Percentiles rank a stretch among this genome's conserved stretches.
Conservation (phyloP, 257 asterid species). For the Nicotiana tabacum region DNA sequence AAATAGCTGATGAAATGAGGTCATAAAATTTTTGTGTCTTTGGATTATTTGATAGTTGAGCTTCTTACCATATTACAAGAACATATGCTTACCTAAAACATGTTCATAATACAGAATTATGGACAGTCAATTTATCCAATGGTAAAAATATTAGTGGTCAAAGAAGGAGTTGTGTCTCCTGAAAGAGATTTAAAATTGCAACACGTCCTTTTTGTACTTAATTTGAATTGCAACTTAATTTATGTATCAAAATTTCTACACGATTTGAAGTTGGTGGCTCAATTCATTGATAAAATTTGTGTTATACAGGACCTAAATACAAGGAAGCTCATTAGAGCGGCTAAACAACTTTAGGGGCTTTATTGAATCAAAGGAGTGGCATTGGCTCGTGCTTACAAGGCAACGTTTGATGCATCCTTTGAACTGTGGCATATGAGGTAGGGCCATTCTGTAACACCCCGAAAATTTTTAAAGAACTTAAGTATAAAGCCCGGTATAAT, state of each 20-base stretch:
- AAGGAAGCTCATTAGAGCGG: slow-evolving; percentile 7
- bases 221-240: no score
- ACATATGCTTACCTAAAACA: background rate
- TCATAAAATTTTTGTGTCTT: background rate
- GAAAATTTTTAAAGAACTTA: no score
- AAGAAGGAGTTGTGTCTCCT: no score
- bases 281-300: background rate
- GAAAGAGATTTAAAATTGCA: no score
- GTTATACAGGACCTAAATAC: background rate
- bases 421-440: background rate
- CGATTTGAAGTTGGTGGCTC: background rate
- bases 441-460: background rate
- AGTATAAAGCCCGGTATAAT: no score
- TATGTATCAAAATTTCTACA: no score
- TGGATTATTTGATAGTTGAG: background rate
- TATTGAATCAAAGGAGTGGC: background rate
- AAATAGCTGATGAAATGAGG: background rate
- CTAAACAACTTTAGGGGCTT: background rate
- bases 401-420: background rate
- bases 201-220: no score
- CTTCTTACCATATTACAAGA: background rate
- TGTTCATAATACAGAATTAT: background rate
- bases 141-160: background rate
- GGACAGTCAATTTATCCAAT: background rate
- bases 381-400: background rate